phyloP scores from a whole-genome alignment of 257 asterid species.

The Thymus mandschuricus region DNA sequence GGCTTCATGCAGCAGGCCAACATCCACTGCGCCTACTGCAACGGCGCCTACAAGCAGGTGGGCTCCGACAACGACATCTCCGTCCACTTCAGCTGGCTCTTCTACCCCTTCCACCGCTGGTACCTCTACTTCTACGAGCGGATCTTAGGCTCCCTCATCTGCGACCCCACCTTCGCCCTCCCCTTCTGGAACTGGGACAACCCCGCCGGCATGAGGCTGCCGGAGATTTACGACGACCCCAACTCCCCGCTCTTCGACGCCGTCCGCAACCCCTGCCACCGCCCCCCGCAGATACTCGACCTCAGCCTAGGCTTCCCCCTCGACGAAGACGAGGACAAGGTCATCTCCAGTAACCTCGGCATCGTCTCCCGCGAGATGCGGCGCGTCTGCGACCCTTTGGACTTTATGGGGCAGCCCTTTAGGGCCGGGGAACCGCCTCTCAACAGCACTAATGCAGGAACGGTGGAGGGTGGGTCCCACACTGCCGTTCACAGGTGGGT shows the following conservation, averaged over 20 bases:
- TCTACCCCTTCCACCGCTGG: conserved; percentile 55
- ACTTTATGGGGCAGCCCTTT: conserved; percentile 13
- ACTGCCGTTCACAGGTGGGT: conserved; percentile 2
- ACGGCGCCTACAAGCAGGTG: conserved; percentile 46
- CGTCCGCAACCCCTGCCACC: conserved; percentile 35
- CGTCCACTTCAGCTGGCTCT: conserved; percentile 47
- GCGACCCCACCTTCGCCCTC: conserved; percentile 27
- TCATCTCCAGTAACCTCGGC: not conserved
- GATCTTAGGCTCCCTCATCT: conserved; percentile 41
- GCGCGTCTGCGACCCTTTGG: not conserved
- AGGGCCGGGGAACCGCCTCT: not conserved
- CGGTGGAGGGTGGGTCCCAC: conserved; percentile 21
- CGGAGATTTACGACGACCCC: conserved; percentile 29
- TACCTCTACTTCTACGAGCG: conserved; percentile 53
- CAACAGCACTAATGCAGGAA: not conserved
- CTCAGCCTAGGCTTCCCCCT: not conserved
- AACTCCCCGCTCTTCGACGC: conserved; percentile 45
- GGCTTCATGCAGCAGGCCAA: conserved; percentile 57
- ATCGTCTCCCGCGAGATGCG: not conserved
- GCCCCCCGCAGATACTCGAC: conserved; percentile 29
- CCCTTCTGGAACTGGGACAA: conserved; percentile 27
- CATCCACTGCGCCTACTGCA: conserved; percentile 40
- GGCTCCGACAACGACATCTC: conserved; percentile 36
- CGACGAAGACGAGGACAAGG: not conserved
- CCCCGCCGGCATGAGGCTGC: conserved; percentile 53